A percentile compares a stretch with the other conserved stretches of the same genome.
Evolutionary conservation across 2,329 filamentous ascomycete genomes (phyloP).

Genomic region (Penicillium sp.): DNA sequence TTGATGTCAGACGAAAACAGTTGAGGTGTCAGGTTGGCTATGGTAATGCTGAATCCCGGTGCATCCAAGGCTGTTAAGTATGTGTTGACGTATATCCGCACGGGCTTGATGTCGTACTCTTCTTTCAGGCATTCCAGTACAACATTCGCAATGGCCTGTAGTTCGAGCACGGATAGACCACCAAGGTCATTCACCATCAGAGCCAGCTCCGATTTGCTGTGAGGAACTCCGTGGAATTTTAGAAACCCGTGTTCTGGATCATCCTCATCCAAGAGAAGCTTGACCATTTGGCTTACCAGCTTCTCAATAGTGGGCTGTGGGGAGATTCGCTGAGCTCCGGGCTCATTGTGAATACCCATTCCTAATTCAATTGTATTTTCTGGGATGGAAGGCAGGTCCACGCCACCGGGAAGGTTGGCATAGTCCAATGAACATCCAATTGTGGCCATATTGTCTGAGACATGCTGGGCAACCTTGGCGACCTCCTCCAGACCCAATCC

Average conservation of each 20-base stretch:
- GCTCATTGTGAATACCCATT: constrained; percentile 17
- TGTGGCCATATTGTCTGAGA: constrained; percentile 7
- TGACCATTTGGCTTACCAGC: constrained; percentile 5
- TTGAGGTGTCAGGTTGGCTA: constrained; percentile 9
- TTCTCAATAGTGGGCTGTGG: constrained; percentile 11
- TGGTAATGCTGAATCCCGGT: constrained; percentile 12
- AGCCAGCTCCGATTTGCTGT: constrained; percentile 2
- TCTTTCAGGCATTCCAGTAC: constrained; percentile 2
- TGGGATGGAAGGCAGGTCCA: constrained; percentile 4
- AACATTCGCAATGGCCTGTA: constrained; percentile 8
- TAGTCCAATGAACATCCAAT: constrained; percentile 9
- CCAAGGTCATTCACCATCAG: constrained; percentile 14
- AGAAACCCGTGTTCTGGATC: constrained; percentile 11
- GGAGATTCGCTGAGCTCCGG: constrained; percentile 8
- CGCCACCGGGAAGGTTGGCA: constrained; percentile 4
- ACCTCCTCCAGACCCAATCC: constrained; percentile 1
- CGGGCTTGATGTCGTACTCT: constrained; percentile 6
- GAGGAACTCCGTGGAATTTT: constrained; percentile 5
- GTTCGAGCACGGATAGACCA: constrained; percentile 10
- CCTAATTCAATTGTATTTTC: constrained; percentile 9
- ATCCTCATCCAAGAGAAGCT: constrained; percentile 2
- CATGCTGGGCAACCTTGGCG: constrained; percentile 8
- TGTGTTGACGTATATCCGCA: constrained; percentile 11
- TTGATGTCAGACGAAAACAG: constrained; percentile 1
- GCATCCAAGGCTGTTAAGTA: constrained; percentile 13